Evolutionary conservation across 1,284 basidiomycete genomes (phyloP), one percentile per base, ranked within the genome.

Genomic region (Cryptococcus sp.): DNA sequence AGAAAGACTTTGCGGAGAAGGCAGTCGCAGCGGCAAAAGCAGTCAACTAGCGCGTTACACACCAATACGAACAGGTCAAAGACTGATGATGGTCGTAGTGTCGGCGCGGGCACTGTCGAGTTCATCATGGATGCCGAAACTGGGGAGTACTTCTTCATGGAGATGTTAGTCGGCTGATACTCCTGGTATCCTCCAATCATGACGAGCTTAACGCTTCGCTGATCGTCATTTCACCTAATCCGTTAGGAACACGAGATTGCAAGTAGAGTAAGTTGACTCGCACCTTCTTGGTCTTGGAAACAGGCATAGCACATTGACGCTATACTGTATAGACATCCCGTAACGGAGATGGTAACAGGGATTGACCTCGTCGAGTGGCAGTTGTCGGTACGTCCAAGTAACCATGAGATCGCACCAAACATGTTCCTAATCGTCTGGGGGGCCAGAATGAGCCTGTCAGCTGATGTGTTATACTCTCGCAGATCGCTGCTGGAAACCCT

Each of bases 291-390:
- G 46, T 27, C 25, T 35, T n/a, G n/a, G 3, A 40, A 20, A 20
- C 25, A 19, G n/a, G 22, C 19, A 15, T 27, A 10, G n/a, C 23
- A 3, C 11, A 47, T 23, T 41, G 54, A 35, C 51, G 31, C 48
- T 27, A 23, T 49, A 52, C n/a, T 44, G 31, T 13, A 16, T 15
- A 66, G 82, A 72, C 94, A 97, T 75, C 92, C 93, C 8, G 90
- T 97, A 19, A 94, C 93, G 0, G 93, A 96, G 77, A 93, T 93
- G 91, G 87, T 96, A 48, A 93, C 90, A 0, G 90, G 92, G 0
- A 82, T 93, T 40, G 93, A 97, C 71, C 84, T 97, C 5, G 93
- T 96, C 7, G 87, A 93, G 78, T 95, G 93, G 93, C 93, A 97
- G 76, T 81, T 97, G 20, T 87, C 90, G 80, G 89, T 87, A 64